These are phyloP conservation scores for Daphne laureola DNA, from an alignment of 441 rosid genomes.

Conservation along the genomic window DNA sequence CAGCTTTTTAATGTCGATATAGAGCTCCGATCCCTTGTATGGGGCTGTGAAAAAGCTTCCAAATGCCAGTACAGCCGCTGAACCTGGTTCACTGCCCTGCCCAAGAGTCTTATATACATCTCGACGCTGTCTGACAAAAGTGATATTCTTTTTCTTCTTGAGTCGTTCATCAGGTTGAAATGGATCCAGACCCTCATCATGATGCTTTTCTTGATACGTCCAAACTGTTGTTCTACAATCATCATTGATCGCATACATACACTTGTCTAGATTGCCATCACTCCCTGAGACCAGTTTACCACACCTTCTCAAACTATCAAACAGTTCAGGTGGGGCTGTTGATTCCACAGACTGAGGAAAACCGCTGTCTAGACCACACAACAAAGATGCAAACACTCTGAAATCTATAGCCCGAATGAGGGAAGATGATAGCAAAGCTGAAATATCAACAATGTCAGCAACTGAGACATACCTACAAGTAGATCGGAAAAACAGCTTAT, in stretches of 20 bases:
- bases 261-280: constrained; percentile 47
- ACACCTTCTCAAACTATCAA: constrained; percentile 53
- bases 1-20: constrained; percentile 48
- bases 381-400: constrained; percentile 60
- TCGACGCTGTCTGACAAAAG: constrained; percentile 52
- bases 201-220: constrained; percentile 50
- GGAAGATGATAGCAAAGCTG: constrained; percentile 56
- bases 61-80: constrained; percentile 59
- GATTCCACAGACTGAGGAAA: constrained; percentile 35
- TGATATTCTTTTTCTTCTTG: constrained; percentile 59
- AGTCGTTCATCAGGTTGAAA: constrained; percentile 83
- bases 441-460: constrained; percentile 70
- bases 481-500: not conserved
- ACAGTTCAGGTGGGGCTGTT: constrained; percentile 20
- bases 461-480: constrained; percentile 67
- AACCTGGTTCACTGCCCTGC: constrained; percentile 56
- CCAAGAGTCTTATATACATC: constrained; percentile 66
- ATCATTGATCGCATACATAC: constrained; percentile 60
- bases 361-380: constrained; percentile 50
- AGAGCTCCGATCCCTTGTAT: constrained; percentile 63
- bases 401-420: constrained; percentile 57
- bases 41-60: constrained; percentile 85
- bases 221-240: constrained; percentile 87
- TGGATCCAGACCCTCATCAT: constrained; percentile 52
- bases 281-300: constrained; percentile 56